A percentile compares a stretch with the other conserved stretches of the same genome.
Evolutionary conservation across 2,329 filamentous ascomycete genomes (phyloP).

Genomic region (Drechslera avenae): DNA sequence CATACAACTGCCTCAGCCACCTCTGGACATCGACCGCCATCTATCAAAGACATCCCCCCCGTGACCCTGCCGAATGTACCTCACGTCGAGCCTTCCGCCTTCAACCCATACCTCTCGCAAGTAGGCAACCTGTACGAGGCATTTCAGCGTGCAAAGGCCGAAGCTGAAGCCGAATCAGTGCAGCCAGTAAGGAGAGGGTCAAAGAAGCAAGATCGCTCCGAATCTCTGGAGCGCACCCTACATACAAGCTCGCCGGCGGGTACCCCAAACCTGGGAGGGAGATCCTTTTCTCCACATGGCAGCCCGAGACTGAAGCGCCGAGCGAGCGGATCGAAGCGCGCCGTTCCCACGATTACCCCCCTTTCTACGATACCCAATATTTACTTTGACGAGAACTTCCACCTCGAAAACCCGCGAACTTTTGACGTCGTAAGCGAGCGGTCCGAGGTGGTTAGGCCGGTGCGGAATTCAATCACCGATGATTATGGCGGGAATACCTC

Average conservation of each 20-base stretch:
- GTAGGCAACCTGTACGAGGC: conserved; percentile 89
- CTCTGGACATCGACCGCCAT: conserved; percentile 81
- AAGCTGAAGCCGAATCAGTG: conserved; percentile 66
- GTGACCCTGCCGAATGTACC: conserved; percentile 89
- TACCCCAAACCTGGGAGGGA: conserved; percentile 50
- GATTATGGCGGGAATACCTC: conserved; percentile 65
- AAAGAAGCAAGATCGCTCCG: conserved; percentile 57
- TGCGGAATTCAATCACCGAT: conserved; percentile 55
- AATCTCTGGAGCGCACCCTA: conserved; percentile 52
- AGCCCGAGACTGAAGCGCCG: conserved; percentile 56
- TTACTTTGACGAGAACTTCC: conserved; percentile 95
- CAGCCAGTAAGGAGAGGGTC: conserved; percentile 55
- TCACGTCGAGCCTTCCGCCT: conserved; percentile 77
- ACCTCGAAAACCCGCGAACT: conserved; percentile 90
- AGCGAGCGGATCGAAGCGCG: conserved; percentile 62
- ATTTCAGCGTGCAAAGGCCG: conserved; percentile 81
- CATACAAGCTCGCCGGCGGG: conserved; percentile 38
- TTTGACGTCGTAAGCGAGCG: conserved; percentile 97
- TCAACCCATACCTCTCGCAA: conserved; percentile 82
- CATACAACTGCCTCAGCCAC: conserved; percentile 72
- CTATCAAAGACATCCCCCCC: conserved; percentile 86
- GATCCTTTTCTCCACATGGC: conserved; percentile 52
- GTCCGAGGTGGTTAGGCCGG: conserved; percentile 85
- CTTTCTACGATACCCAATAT: conserved; percentile 89
- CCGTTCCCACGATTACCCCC: conserved; percentile 75